Base-by-base conservation (phyloP, 2,329 filamentous ascomycete genomes). In the Fusarium nurragi region DNA sequence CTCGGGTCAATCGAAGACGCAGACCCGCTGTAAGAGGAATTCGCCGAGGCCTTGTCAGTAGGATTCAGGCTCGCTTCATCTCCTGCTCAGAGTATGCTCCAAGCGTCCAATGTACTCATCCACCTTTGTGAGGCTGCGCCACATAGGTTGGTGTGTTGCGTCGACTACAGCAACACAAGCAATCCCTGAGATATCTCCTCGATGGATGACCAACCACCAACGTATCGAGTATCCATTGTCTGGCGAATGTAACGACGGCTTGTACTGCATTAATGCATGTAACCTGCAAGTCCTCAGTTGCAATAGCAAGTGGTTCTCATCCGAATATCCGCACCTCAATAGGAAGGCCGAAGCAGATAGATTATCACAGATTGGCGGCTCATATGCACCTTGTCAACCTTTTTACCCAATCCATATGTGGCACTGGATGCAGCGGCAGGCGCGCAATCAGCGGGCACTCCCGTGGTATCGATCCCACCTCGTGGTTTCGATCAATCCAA, bases 391-490 rank as follows among this genome's bases (percentile, higher is more conserved):
- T 58, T 50, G 56, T 68, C 60, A 61, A 55, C 54, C 39, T 51
- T 57, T 57, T 54, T 40, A 49, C 61, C 64, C 55, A 60, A 61
- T 66, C 46, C 50, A 52, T 54, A 49, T 61, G 47, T 45, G 40
- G 45, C 44, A 49, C 48, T 45, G 60, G 52, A 59, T 64, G 63
- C 67, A 67, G 65, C 69, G 69, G 69, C 67, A 69, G 64, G 64
- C 63, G 69, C 64, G 69, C 64, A 68, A 69, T 54, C 39, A 59
- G 59, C 69, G 69, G 69, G 61, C 69, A 56, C 69, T 71, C 69
- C 69, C 69, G 69, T 65, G 47, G 55, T 55, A 61, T 64, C 51
- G 40, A 60, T 69, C 39, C 47, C 63, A 54, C 45, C 44, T 49
- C 54, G 60, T 64, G 65, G 54, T 64, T 66, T 53, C 40, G 52